phyloP scores from a whole-genome alignment of 2,329 filamentous ascomycete species.

The Claviceps paspali region DNA sequence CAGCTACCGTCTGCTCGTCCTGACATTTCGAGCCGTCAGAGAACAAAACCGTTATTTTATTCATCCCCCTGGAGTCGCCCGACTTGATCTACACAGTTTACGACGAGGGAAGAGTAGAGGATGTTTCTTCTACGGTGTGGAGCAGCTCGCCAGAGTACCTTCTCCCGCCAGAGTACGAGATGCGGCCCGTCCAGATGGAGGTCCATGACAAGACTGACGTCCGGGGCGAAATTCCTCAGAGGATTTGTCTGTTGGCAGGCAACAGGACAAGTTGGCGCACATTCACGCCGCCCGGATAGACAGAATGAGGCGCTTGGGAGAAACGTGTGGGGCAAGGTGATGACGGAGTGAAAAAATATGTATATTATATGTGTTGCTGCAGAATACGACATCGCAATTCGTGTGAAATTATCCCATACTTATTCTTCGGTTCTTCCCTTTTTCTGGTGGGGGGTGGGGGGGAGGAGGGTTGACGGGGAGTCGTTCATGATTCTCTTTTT shows the following conservation, averaged over 20 bases:
- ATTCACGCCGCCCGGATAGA: constrained; percentile 23
- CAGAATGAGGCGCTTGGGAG: background rate
- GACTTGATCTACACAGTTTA: constrained; percentile 23
- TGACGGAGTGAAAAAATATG: background rate
- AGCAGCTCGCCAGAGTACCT: constrained; percentile 10
- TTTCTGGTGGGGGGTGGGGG: too few relatives aligned
- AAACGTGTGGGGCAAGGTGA: background rate
- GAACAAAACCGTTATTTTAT: constrained; percentile 13
- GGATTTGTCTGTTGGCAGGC: constrained; percentile 34
- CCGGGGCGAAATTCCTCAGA: constrained; percentile 30
- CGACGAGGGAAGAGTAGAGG: constrained; percentile 9
- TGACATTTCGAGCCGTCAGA: too few relatives aligned
- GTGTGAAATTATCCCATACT: background rate
- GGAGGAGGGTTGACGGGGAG: too few relatives aligned
- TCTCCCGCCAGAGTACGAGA: constrained; percentile 14
- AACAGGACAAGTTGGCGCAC: constrained; percentile 32
- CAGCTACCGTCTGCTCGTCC: too few relatives aligned
- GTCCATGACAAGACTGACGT: constrained; percentile 28
- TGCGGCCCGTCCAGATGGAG: constrained; percentile 34
- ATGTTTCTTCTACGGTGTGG: constrained; percentile 4
- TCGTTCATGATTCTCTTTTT: too few relatives aligned
- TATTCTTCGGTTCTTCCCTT: background rate
- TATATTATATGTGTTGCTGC: background rate
- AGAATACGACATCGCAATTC: background rate
- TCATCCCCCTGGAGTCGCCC: constrained; percentile 22